Evolutionary conservation across 352 stramenopile species (phyloP).

Genomic region (Globisporangium paddicum): DNA sequence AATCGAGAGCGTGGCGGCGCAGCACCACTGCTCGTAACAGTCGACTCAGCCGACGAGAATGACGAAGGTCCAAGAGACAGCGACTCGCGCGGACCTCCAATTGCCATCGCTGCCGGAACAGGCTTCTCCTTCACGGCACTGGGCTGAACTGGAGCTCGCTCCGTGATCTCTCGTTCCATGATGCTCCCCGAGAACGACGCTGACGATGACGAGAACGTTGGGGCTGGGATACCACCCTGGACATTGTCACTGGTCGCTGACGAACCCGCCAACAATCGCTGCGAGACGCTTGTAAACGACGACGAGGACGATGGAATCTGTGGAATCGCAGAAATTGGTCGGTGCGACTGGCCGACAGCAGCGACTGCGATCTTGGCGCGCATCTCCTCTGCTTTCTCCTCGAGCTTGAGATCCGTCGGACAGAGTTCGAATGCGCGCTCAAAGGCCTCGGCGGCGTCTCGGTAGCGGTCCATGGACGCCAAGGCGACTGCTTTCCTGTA

Average conservation of each 20-base stretch:
- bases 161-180: slow-evolving; percentile 51
- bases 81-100: not conserved
- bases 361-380: slow-evolving; percentile 17
- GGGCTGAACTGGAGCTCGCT: slow-evolving; percentile 8
- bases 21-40: not conserved
- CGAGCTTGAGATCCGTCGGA: slow-evolving; percentile 58
- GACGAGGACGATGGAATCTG: slow-evolving; percentile 1
- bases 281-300: slow-evolving; percentile 11
- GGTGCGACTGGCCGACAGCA: slow-evolving; percentile 1
- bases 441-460: slow-evolving; percentile 59
- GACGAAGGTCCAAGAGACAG: slow-evolving; percentile 3
- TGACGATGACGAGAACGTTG: slow-evolving; percentile 23
- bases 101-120: not conserved
- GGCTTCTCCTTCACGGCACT: not conserved
- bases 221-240: slow-evolving; percentile 3
- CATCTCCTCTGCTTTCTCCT: slow-evolving; percentile 68
- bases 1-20: slow-evolving; percentile 45
- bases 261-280: not conserved
- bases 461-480: slow-evolving; percentile 53
- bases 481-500: slow-evolving; percentile 71
- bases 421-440: slow-evolving; percentile 65
- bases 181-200: slow-evolving; percentile 71
- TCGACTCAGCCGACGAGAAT: slow-evolving; percentile 10
- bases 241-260: not conserved
- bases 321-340: slow-evolving; percentile 10